Base-by-base conservation (phyloP, 139 green algal species). In the Monoraphidium neglectum region DNA sequence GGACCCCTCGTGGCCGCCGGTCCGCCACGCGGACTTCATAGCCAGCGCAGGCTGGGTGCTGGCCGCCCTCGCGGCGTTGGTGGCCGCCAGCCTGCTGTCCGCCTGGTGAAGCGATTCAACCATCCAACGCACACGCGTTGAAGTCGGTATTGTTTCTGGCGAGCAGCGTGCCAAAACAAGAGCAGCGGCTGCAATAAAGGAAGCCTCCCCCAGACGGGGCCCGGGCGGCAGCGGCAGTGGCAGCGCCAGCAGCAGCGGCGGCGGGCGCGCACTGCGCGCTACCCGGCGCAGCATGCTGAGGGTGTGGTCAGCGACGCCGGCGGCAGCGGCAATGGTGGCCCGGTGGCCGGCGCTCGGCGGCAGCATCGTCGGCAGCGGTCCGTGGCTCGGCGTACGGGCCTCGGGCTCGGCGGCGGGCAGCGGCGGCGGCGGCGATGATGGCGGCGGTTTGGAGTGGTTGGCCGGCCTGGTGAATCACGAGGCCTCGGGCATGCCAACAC, bases 401-500 rank as follows among this genome's bases (percentile, higher is more conserved):
- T 12, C 43, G 43, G 8, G 12, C 8, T 51, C 43, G 8, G 43
- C 8, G 8, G 43, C 43, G 43, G 8, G 43, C 43, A 12, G 12
- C 8, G 8, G 43, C 43, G 43, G 43, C 43, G 8, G 43, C 43
- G 43, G 12, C 43, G 43, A 21, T 12, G 12, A 12, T 12, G 43
- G 12, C 43, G 43, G 12, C 8, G 43, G 43, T 12, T 12, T 51
- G 1, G 23, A 30, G 35, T 59, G 77, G 3, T 57, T 92, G 26
- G 40, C 80, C 4, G 32, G 63, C 1, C 71, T 94, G 3, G 53
- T 83, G 1, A 90, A 95, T 76, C 84, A 90, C 73, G 92, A 97
- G 72, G 68, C 78, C 35, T 68, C 70, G 2, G 92, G 92, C n/a
- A 74, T 97, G 4, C 92, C 92, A 3, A 37, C 6, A 88, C 92